A percentile compares a stretch with the other conserved stretches of the same genome.
Evolutionary conservation across 75 land plant species (phyloP).

Genomic region (Isoetes taiwanensis): DNA sequence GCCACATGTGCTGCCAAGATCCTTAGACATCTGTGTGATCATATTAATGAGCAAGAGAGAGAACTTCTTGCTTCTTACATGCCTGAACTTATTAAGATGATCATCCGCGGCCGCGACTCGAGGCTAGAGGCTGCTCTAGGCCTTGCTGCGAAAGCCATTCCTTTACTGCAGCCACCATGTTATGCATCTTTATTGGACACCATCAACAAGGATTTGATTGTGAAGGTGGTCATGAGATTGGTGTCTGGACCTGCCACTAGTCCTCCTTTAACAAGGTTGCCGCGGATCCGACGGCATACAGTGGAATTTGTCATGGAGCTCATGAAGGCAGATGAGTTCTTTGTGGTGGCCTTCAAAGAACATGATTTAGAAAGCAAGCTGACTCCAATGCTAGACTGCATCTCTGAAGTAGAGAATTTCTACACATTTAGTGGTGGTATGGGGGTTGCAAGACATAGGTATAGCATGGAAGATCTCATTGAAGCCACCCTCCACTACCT

Average conservation of each 20-base stretch:
- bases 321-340: conserved; percentile 1
- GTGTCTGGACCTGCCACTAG: too few species aligned
- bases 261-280: conserved; percentile 1
- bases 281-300: conserved; percentile 10
- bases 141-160: conserved; percentile 11
- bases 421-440: conserved; percentile 11
- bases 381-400: conserved; percentile 1
- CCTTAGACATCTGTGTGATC: conserved; percentile 43
- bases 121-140: conserved; percentile 20
- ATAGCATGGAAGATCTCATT: conserved; percentile 13
- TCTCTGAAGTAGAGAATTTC: conserved; percentile 18
- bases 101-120: neutral
- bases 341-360: neutral
- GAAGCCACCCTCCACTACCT: too few species aligned
- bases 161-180: neutral
- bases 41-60: conserved; percentile 9
- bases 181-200: too few species aligned
- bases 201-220: too few species aligned
- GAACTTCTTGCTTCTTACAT: neutral
- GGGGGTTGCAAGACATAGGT: conserved; percentile 11
- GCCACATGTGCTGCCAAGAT: conserved; percentile 37
- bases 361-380: neutral
- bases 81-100: neutral
- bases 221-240: too few species aligned
- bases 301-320: conserved; percentile 13